Conservation (phyloP, 345 rosid species). For the Salix brachista region DNA sequence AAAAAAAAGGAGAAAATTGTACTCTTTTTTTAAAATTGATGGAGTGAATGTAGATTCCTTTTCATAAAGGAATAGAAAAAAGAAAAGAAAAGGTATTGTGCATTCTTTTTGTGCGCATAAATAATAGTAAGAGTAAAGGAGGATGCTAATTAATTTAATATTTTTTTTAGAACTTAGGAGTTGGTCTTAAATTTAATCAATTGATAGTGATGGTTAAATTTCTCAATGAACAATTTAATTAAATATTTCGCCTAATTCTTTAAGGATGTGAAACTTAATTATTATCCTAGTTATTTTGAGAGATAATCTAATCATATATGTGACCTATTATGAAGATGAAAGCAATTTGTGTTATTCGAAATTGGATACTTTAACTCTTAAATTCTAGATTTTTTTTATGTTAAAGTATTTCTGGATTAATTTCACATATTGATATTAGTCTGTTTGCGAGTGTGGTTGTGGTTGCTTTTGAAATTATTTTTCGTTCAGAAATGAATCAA, state of each 20-base stretch:
- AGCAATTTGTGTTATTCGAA: background rate
- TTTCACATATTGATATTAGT: too few species aligned
- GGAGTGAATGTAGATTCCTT: too few species aligned
- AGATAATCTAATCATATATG: background rate
- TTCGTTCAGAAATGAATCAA: too few species aligned
- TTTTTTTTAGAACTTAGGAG: background rate
- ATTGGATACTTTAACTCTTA: too few species aligned
- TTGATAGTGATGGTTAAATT: background rate
- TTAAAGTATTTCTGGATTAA: too few species aligned
- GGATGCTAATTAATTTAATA: background rate
- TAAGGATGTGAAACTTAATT: background rate
- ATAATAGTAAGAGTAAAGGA: background rate
- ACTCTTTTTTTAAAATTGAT: too few species aligned
- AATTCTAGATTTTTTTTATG: too few species aligned
- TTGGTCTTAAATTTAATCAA: background rate
- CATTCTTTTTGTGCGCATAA: background rate
- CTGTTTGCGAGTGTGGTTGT: rapidly evolving
- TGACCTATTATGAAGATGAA: background rate
- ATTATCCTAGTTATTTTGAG: background rate
- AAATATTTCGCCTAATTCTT: background rate
- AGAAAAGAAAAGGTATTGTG: background rate
- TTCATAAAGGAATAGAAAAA: too few species aligned
- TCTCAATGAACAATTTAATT: background rate
- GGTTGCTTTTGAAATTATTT: too few species aligned
- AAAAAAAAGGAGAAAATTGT: background rate